Conservation (phyloP, 139 green algal species). For the Microglena sp. region DNA sequence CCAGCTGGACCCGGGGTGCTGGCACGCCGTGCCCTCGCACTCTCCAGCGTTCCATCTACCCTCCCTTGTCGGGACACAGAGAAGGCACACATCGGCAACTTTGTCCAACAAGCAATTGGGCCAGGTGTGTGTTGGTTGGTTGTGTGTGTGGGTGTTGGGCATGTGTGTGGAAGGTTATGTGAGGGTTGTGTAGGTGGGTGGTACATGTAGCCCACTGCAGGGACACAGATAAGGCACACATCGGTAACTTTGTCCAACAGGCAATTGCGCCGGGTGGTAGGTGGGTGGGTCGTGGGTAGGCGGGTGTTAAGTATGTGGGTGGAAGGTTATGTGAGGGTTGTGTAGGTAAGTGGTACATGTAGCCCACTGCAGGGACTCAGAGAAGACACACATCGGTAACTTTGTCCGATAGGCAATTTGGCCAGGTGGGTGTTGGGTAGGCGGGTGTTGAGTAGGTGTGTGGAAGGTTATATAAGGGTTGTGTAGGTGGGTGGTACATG, state of each 20-base stretch:
- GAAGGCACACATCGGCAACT: slow-evolving; percentile 21
- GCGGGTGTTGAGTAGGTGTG: background rate
- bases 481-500: background rate
- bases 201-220: background rate
- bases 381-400: background rate
- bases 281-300: too few relatives aligned
- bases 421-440: too few relatives aligned
- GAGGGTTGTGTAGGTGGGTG: background rate
- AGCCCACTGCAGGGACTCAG: background rate
- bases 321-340: background rate
- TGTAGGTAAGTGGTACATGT: background rate
- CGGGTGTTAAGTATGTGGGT: background rate
- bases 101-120: slow-evolving; percentile 6
- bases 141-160: too few relatives aligned
- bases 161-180: background rate
- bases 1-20: slow-evolving; percentile 6
- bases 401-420: slow-evolving; percentile 7
- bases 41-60: slow-evolving; percentile 9
- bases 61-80: slow-evolving; percentile 32
- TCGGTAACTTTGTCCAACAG: slow-evolving; percentile 1
- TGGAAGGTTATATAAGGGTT: background rate
- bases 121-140: slow-evolving; percentile 10
- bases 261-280: slow-evolving; percentile 9
- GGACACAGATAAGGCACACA: background rate
- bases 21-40: slow-evolving; percentile 11